These are phyloP conservation scores for Sugiyamaella boreocaroliniensis DNA, from an alignment of 805 yeast genomes.

Conservation along the genomic window DNA sequence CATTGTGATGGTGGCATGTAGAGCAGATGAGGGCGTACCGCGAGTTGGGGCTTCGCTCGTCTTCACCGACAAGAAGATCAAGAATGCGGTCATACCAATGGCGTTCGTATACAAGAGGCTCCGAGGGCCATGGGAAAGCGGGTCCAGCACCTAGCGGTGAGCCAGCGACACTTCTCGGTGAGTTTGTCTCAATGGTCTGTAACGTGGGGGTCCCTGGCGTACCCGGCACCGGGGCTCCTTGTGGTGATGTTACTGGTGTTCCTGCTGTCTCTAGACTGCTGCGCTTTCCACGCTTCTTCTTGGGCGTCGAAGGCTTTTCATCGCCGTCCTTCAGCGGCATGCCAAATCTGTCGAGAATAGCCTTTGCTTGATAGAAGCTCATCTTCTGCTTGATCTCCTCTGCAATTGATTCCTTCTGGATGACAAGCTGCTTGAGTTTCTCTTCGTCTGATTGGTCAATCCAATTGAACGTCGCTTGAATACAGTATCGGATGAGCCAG, in stretches of 20 bases:
- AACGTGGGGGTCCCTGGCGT: background rate
- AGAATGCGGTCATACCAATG: slow-evolving; percentile 39
- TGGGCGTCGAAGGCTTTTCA: slow-evolving; percentile 16
- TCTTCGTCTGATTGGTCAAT: slow-evolving; percentile 22
- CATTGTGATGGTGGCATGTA: slow-evolving; percentile 65
- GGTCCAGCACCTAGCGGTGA: background rate
- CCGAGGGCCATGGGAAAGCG: background rate
- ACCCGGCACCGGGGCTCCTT: background rate
- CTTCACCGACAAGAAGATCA: slow-evolving; percentile 49
- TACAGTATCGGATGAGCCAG: slow-evolving; percentile 12
- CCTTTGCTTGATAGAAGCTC: slow-evolving; percentile 67
- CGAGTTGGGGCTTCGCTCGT: slow-evolving; percentile 52
- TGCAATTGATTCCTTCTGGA: slow-evolving; percentile 47
- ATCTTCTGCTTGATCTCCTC: slow-evolving; percentile 66
- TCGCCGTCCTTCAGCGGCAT: slow-evolving; percentile 37
- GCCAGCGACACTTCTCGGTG: background rate
- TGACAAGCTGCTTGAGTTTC: slow-evolving; percentile 33
- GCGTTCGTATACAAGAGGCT: slow-evolving; percentile 19
- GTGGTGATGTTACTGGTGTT: background rate
- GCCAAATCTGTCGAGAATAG: slow-evolving; percentile 64
- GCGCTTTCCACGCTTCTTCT: background rate
- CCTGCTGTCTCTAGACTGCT: background rate
- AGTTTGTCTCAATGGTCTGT: background rate
- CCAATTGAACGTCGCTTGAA: slow-evolving; percentile 19
- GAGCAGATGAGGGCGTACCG: slow-evolving; percentile 68